Evolutionary conservation across 257 asterid genomes (phyloP).

Genomic region (Scutellaria baicalensis): DNA sequence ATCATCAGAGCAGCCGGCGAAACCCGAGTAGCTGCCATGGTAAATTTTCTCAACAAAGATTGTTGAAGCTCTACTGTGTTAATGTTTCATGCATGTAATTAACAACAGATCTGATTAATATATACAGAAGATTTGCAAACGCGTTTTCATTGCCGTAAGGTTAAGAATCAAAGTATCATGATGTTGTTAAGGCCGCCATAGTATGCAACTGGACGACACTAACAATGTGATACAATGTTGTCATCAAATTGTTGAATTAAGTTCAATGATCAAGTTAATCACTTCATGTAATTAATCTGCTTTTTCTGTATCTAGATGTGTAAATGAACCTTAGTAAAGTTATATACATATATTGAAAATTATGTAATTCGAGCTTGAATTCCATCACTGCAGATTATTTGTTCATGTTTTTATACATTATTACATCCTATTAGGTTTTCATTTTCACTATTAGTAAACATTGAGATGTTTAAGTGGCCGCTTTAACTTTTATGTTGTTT

Average conservation of each 20-base stretch:
- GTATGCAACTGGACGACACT: conserved; percentile 15
- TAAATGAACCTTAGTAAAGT: too few relatives aligned
- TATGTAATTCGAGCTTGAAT: too few relatives aligned
- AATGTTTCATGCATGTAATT: conserved; percentile 7
- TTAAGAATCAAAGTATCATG: not conserved
- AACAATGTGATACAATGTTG: not conserved
- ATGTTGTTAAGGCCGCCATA: conserved; percentile 30
- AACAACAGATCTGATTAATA: not conserved
- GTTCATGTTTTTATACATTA: too few relatives aligned
- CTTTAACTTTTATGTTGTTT: too few relatives aligned
- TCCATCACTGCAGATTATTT: too few relatives aligned
- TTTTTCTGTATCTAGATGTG: too few relatives aligned
- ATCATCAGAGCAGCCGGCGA: conserved; percentile 14
- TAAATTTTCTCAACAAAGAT: not conserved
- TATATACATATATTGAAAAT: too few relatives aligned
- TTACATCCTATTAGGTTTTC: too few relatives aligned
- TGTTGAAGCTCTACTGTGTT: not conserved
- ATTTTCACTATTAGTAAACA: too few relatives aligned
- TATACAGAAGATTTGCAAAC: conserved; percentile 8
- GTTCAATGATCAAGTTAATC: not conserved
- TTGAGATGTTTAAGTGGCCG: too few relatives aligned
- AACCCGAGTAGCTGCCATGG: not conserved
- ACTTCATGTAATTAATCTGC: too few relatives aligned
- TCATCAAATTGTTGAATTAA: not conserved
- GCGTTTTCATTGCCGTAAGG: not conserved